These are phyloP conservation scores for Colletotrichum higginsianum DNA, from an alignment of 2,329 filamentous ascomycete genomes.

Conservation along the genomic window DNA sequence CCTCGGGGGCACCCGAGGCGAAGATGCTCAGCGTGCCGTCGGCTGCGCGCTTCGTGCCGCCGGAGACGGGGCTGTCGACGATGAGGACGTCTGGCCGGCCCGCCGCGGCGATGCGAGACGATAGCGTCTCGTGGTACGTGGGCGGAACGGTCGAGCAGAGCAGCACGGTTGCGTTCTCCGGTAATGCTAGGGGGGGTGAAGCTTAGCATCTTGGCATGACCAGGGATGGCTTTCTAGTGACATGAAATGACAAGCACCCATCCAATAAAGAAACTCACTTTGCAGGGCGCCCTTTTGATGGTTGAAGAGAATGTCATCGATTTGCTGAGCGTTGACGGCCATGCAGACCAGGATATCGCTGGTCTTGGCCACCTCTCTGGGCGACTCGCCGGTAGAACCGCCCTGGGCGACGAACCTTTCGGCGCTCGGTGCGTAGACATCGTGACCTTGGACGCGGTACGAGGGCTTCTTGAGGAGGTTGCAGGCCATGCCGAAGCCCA, in stretches of 20 bases:
- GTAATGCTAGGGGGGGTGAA: slow-evolving; percentile 31
- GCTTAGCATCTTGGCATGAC: neutral
- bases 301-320: slow-evolving; percentile 51
- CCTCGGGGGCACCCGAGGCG: slow-evolving; percentile 66
- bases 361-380: slow-evolving; percentile 47
- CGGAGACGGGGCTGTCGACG: slow-evolving; percentile 81
- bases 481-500: slow-evolving; percentile 56
- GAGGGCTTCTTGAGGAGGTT: slow-evolving; percentile 50
- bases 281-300: slow-evolving; percentile 46
- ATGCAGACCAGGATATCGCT: slow-evolving; percentile 54
- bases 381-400: slow-evolving; percentile 44
- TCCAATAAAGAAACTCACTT: slow-evolving; percentile 15
- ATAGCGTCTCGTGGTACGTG: slow-evolving; percentile 42
- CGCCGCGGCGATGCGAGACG: slow-evolving; percentile 29
- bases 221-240: neutral
- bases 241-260: too few species aligned
- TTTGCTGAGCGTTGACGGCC: slow-evolving; percentile 54
- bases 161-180: slow-evolving; percentile 43
- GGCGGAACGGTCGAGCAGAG: slow-evolving; percentile 56
- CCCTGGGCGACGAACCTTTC: slow-evolving; percentile 48
- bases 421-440: slow-evolving; percentile 49
- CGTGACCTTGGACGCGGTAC: slow-evolving; percentile 52
- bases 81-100: slow-evolving; percentile 57
- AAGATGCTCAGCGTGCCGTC: slow-evolving; percentile 80
- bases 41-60: slow-evolving; percentile 77